These are phyloP conservation scores for Colletotrichum zoysiae DNA, from an alignment of 2,329 filamentous ascomycete genomes.

Conservation along the genomic window DNA sequence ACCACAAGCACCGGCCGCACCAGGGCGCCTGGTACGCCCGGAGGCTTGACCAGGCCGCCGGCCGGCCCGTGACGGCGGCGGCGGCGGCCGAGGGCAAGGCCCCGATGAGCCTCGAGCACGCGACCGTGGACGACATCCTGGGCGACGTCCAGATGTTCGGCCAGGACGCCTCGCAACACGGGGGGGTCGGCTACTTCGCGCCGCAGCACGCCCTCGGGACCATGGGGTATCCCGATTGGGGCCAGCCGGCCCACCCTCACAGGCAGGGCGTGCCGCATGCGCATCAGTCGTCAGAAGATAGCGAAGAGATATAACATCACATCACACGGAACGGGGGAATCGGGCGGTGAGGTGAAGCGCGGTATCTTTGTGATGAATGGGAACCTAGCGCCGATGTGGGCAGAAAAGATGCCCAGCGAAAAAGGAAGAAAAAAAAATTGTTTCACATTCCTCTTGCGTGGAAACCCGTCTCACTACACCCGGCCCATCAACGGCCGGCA, in stretches of 20 bases:
- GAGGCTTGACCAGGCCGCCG: slow-evolving; percentile 38
- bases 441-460: background rate
- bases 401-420: background rate
- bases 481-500: background rate
- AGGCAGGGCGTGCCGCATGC: background rate
- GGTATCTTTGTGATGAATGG: background rate
- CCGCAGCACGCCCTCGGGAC: slow-evolving; percentile 16
- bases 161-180: slow-evolving; percentile 18
- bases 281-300: slow-evolving; percentile 5
- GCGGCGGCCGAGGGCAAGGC: background rate
- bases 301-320: slow-evolving; percentile 12
- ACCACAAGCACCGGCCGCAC: slow-evolving; percentile 39
- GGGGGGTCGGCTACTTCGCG: slow-evolving; percentile 4
- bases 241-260: background rate
- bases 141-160: slow-evolving; percentile 41
- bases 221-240: slow-evolving; percentile 13
- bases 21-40: slow-evolving; percentile 44
- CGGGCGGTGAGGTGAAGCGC: background rate
- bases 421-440: no score
- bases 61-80: background rate
- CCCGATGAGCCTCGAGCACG: slow-evolving; percentile 17
- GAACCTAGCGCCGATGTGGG: background rate
- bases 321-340: no score
- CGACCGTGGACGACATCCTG: slow-evolving; percentile 36
- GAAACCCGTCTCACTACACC: background rate